Evolutionary conservation across 768 basidiomycete species (phyloP).

Genomic region (Mrakia gelida): DNA sequence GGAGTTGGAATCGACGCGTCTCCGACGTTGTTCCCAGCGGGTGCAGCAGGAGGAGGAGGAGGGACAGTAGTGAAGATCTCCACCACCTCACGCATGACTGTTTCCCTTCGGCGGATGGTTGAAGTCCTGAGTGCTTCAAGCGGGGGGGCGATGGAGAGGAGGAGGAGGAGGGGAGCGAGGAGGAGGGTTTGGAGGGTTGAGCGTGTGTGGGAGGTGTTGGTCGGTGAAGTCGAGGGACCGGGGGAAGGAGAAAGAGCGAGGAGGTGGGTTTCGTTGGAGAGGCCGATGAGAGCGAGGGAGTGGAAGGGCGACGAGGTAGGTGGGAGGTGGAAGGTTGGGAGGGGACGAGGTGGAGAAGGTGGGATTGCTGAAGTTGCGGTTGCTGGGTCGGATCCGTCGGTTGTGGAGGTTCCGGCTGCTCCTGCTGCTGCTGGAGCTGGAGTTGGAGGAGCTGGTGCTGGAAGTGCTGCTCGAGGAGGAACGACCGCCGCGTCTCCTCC

Average conservation of each 20-base stretch:
- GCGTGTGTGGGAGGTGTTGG: neutral
- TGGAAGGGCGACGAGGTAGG: conserved; percentile 11
- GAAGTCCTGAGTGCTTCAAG: conserved; percentile 1
- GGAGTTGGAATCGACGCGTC: neutral
- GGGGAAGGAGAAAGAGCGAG: neutral
- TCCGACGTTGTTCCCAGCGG: too few species aligned
- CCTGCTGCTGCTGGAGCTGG: neutral
- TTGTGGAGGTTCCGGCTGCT: neutral
- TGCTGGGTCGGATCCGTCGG: neutral
- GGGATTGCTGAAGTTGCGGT: neutral
- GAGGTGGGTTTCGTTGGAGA: neutral
- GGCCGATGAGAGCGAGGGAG: neutral
- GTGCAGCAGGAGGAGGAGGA: neutral
- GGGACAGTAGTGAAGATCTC: neutral
- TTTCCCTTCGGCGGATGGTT: conserved; percentile 8
- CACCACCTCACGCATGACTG: conserved; percentile 14
- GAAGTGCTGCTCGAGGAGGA: neutral
- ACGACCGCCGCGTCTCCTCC: neutral
- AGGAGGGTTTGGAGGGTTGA: neutral
- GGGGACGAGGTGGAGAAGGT: neutral
- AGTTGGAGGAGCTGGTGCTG: neutral
- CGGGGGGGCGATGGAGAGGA: conserved; percentile 17
- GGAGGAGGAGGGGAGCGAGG: conserved; percentile 9
- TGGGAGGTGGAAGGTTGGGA: conserved; percentile 18
- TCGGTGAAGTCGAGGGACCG: neutral